Base-by-base conservation (phyloP, 352 stramenopile species). In the Pythium guiyangense region DNA sequence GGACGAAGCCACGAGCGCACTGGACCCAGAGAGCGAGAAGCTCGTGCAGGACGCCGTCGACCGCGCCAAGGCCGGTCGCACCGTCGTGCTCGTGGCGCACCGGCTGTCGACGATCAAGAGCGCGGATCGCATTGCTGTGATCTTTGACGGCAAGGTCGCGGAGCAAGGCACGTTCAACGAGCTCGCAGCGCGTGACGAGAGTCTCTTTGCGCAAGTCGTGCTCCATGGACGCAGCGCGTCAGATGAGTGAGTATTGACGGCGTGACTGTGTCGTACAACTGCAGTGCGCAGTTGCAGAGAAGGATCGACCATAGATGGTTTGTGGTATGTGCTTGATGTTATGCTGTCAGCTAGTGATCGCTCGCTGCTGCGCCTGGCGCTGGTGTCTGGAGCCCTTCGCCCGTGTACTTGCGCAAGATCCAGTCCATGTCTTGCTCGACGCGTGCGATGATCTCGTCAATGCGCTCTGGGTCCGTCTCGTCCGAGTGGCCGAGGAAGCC, bases 1-100 rank as follows among this genome's bases (percentile, higher is more conserved):
- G 27, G 85, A 95, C 63, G 84, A 95, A 71, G 86, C 86, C 15
- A 95, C 86, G 25, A 95, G 86, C 67, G 86, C 86, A n/a, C 63
- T 95, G 68, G 86, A 95, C 44, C 85, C 85, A 0, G 84, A 93
- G 66, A 95, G 81, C 61, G 84, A 93, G 50, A 71, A 70, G 49
- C 68, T 90, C 17, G 84, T 94, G 45, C 84, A 94, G 59, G 81
- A 86, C n/a, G 80, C 84, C 6, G 70, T 93, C 9, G 67, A 88
- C n/a, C n/a, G n/a, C n/a, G n/a, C n/a, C n/a, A n/a, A n/a, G n/a
- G n/a, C n/a, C n/a, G n/a, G n/a, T n/a, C n/a, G n/a, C n/a, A n/a
- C n/a, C n/a, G n/a, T n/a, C n/a, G n/a, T n/a, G 29, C 29, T 4
- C n/a, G n/a, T n/a, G n/a, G n/a, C n/a, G n/a, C n/a, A n/a, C n/a